Percentiles rank a stretch among this genome's conserved stretches.
Conservation (phyloP, 1,139 yeast genomes). For the Hyphopichia khmerensis region DNA sequence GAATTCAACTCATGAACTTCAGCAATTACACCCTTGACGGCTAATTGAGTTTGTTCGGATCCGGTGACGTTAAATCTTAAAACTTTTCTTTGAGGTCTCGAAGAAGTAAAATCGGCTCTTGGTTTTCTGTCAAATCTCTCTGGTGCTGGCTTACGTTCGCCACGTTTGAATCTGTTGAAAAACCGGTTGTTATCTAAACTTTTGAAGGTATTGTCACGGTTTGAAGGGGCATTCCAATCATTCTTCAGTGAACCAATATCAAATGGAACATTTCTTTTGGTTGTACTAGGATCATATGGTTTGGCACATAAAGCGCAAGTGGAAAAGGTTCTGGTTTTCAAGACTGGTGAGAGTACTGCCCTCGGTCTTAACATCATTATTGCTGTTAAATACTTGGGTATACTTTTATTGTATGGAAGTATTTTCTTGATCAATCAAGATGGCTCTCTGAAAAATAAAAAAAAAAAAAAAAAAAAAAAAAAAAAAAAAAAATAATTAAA, state of each 20-base stretch:
- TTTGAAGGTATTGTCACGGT: not conserved
- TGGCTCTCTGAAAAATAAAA: not conserved
- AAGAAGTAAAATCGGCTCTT: not conserved
- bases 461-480: not conserved
- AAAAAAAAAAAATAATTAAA: too few relatives aligned
- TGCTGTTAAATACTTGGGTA: too few relatives aligned
- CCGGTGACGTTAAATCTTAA: conserved; percentile 19
- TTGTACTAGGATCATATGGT: conserved; percentile 7
- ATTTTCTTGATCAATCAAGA: not conserved
- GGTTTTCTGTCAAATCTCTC: conserved; percentile 1
- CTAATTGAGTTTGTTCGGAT: conserved; percentile 24
- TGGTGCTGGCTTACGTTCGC: conserved; percentile 2
- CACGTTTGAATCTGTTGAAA: conserved; percentile 8
- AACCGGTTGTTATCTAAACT: conserved; percentile 9
- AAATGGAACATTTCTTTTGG: conserved; percentile 4
- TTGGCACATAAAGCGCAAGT: not conserved
- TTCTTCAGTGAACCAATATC: conserved; percentile 5
- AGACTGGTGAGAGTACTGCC: not conserved
- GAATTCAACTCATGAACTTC: conserved; percentile 22
- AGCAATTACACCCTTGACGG: conserved; percentile 29
- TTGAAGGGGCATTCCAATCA: not conserved
- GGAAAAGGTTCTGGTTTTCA: not conserved
- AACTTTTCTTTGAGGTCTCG: conserved; percentile 5
- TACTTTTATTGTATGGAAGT: too few relatives aligned
- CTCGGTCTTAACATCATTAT: not conserved